Percentiles rank a stretch among this genome's conserved stretches.
Evolutionary conservation across 768 basidiomycete species (phyloP).

Genomic region (Boletus edulis): DNA sequence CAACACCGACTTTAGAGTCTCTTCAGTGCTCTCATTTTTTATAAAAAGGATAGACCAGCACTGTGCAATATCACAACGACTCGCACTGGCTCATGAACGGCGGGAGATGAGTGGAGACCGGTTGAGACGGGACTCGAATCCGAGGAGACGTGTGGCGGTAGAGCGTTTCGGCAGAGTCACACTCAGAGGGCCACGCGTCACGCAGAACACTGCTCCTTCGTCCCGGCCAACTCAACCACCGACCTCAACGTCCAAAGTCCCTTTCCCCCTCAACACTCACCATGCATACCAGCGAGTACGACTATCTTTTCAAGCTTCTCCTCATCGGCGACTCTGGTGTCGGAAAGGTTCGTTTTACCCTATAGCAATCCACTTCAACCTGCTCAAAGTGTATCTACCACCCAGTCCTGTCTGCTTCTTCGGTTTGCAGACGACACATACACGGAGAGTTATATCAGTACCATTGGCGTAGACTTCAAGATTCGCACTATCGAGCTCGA

Average conservation of each 20-base stretch:
- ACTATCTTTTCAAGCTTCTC: constrained; percentile 94
- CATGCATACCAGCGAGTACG: constrained; percentile 94
- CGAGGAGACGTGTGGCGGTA: constrained; percentile 23
- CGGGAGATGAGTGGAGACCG: too few species aligned
- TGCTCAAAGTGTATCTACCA: constrained; percentile 28
- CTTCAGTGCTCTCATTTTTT: too few species aligned
- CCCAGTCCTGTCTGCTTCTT: constrained; percentile 84
- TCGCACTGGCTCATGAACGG: not conserved
- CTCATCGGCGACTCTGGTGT: constrained; percentile 97
- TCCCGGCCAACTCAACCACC: constrained; percentile 32
- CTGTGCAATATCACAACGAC: not conserved
- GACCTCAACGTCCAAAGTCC: constrained; percentile 30
- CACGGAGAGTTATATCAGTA: constrained; percentile 96
- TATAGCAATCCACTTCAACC: constrained; percentile 12
- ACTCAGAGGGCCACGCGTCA: constrained; percentile 31
- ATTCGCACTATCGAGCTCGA: constrained; percentile 98
- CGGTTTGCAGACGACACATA: constrained; percentile 97
- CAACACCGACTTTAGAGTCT: not conserved
- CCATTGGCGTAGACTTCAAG: constrained; percentile 99
- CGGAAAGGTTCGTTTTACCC: constrained; percentile 62
- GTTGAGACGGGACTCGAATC: constrained; percentile 1
- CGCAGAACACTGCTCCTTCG: constrained; percentile 32
- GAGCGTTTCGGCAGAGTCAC: constrained; percentile 25
- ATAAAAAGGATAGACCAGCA: not conserved
- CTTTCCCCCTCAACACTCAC: constrained; percentile 27